Conservation (phyloP, 228 moss, liverwort and hornwort genomes). For the Sphagnum magellanicum region DNA sequence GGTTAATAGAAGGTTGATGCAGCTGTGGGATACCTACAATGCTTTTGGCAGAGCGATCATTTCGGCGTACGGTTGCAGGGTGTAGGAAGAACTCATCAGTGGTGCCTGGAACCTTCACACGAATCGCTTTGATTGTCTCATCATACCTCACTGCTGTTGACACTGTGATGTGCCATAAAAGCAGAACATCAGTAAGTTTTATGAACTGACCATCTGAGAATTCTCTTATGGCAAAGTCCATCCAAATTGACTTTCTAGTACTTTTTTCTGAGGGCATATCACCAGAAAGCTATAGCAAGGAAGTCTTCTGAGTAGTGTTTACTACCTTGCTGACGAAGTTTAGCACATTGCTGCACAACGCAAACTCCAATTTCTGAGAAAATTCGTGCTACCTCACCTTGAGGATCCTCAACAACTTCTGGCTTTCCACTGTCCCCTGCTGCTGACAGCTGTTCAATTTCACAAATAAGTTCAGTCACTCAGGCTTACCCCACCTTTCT, state of each 20-base stretch:
- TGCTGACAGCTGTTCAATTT: conserved; percentile 72
- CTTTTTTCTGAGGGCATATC: no score
- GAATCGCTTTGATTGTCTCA: conserved; percentile 52
- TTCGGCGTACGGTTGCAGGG: conserved; percentile 90
- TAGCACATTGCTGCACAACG: conserved; percentile 96
- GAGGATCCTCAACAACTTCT: conserved; percentile 93
- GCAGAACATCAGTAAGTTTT: not conserved
- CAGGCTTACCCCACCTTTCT: no score
- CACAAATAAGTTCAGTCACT: not conserved
- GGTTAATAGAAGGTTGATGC: not conserved
- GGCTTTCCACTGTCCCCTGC: conserved; percentile 89
- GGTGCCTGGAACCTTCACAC: conserved; percentile 87
- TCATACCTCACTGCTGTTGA: conserved; percentile 84
- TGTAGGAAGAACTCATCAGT: conserved; percentile 73
- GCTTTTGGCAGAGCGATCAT: conserved; percentile 90
- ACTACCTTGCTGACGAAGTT: conserved; percentile 90
- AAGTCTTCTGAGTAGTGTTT: not conserved
- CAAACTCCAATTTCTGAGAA: conserved; percentile 93
- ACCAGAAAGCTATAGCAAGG: no score
- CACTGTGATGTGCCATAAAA: conserved; percentile 32
- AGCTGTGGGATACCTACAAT: conserved; percentile 40
- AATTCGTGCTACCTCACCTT: conserved; percentile 67
- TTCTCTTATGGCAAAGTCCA: no score
- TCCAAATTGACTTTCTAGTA: no score
- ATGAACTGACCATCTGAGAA: no score